Base-by-base conservation (phyloP, 495 filamentous ascomycete genomes). In the Daldinia loculata region DNA sequence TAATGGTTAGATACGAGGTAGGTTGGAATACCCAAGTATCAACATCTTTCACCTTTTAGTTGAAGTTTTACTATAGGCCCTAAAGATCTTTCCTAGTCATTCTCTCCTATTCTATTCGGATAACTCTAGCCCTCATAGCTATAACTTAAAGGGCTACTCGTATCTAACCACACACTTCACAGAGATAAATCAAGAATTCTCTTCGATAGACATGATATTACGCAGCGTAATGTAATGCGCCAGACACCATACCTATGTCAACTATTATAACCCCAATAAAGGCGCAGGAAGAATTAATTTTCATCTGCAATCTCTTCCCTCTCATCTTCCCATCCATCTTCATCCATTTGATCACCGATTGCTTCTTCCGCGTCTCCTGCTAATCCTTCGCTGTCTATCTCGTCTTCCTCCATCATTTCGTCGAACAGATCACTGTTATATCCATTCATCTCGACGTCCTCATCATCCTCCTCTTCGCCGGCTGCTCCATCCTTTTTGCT, bases 341-440 rank as follows among this genome's bases (percentile, higher is more conserved):
- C 83, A 38, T 88, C 85, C 60, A 85, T 84, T 64, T 78, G 81
- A 50, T 85, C 78, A 62, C 87, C 86, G 36, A 82, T 72, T 36
- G 88, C 85, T 79, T 85, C 84, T 58, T 90, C 88, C 3, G 87
- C 89, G 34, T 89, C 87, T 29, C 86, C 87, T 43, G 80, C 83
- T 11, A 84, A 72, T 0, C 84, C 84, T 64, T 86, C 84, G 43
- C 84, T 85, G 52, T 85, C 84, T 50, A 85, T 82, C 60, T 82
- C 84, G 34, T 82, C 77, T 6, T 89, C 85, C 75, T 85, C 83
- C 68, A 89, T 87, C 36, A 86, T 87, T 30, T 87, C 84, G 39
- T 84, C 84, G 34, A 80, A 80, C 7, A 80, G 76, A 48, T 85
- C 84, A 59, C 83, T 78, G 17, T 85, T 83, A 66, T 83, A 80